Conservation (phyloP, 2,329 filamentous ascomycete genomes). For the Setomelanomma holmii region DNA sequence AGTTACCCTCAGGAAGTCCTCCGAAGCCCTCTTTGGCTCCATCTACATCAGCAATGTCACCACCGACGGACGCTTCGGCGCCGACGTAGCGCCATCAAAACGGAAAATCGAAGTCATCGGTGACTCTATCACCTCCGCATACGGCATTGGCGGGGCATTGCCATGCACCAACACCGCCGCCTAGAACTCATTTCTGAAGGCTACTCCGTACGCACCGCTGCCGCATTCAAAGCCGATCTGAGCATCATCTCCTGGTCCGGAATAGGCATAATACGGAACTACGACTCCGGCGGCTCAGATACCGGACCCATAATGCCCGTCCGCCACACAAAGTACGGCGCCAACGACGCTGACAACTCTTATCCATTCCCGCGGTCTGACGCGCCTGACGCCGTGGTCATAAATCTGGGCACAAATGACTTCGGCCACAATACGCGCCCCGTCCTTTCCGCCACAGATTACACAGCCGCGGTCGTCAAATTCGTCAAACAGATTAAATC, state of each 20-base stretch:
- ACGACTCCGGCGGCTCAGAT: slow-evolving; percentile 34
- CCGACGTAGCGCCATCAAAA: slow-evolving; percentile 20
- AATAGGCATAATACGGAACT: slow-evolving; percentile 54
- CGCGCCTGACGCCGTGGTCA: slow-evolving; percentile 49
- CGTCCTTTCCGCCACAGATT: slow-evolving; percentile 11
- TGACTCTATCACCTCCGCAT: slow-evolving; percentile 56
- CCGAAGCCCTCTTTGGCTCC: slow-evolving; percentile 46
- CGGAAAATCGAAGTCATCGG: slow-evolving; percentile 55
- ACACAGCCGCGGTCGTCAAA: slow-evolving; percentile 24
- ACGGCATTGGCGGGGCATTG: slow-evolving; percentile 51
- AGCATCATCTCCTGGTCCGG: slow-evolving; percentile 55
- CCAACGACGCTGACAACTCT: slow-evolving; percentile 48
- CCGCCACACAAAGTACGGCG: slow-evolving; percentile 54
- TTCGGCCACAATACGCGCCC: slow-evolving; percentile 45
- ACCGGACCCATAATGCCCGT: slow-evolving; percentile 48
- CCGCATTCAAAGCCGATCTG: slow-evolving; percentile 52
- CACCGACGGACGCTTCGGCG: slow-evolving; percentile 35
- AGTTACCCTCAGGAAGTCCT: slow-evolving; percentile 50
- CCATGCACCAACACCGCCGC: slow-evolving; percentile 52
- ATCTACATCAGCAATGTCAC: slow-evolving; percentile 39
- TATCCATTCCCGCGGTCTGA: slow-evolving; percentile 49
- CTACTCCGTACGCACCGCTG: slow-evolving; percentile 54
- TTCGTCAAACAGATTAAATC: slow-evolving; percentile 45
- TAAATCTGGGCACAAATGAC: slow-evolving; percentile 57
- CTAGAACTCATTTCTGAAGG: slow-evolving; percentile 52